Evolutionary conservation across 164 flowering plant species (phyloP).

Genomic region (Platanus orientalis): DNA sequence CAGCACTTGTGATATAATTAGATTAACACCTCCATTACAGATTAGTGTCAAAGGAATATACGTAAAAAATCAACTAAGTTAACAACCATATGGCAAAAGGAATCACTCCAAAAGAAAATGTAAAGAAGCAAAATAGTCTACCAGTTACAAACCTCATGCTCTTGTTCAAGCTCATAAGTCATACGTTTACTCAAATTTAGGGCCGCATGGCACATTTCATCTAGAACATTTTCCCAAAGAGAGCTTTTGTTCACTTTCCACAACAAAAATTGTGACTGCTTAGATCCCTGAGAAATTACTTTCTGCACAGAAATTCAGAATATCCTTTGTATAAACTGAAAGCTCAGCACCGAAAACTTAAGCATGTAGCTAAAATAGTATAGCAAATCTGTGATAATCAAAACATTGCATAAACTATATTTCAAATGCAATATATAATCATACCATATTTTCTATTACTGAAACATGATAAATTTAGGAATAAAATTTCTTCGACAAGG

Average conservation of each 20-base stretch:
- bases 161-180: conserved; percentile 53
- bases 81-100: no score
- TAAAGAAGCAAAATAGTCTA: conserved; percentile 1
- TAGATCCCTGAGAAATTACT: conserved; percentile 25
- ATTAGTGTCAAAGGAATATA: no score
- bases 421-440: no score
- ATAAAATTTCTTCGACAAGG: not conserved
- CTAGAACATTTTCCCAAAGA: conserved; percentile 50
- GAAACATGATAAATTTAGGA: no score
- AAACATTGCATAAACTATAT: not conserved
- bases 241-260: conserved; percentile 65
- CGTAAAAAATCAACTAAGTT: no score
- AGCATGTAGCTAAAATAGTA: not conserved
- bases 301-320: conserved; percentile 41
- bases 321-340: not conserved
- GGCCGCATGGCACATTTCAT: conserved; percentile 90
- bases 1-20: no score
- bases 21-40: no score
- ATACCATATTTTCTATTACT: not conserved
- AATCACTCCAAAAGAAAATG: conserved; percentile 3
- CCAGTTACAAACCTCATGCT: conserved; percentile 52
- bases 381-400: not conserved
- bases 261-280: conserved; percentile 30
- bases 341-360: not conserved
- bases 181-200: conserved; percentile 59